Base-by-base conservation (phyloP, 176 grass and related monocot genomes). In the Saccharum officinarum region DNA sequence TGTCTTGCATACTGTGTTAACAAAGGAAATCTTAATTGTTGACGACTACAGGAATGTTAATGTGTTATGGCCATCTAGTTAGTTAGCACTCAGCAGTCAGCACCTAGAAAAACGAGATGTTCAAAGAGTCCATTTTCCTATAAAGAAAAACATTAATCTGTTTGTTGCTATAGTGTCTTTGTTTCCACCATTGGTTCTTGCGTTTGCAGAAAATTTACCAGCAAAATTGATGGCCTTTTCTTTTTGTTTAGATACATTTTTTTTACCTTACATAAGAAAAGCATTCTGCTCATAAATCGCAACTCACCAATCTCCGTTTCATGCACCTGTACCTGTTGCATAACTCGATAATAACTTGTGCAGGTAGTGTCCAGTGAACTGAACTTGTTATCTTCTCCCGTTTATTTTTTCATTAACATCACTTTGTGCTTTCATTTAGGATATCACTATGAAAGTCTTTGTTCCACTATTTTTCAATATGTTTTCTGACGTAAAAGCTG, bases 401-500 rank as follows among this genome's bases (percentile, higher is more conserved):
- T 30, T 90, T 79, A 31, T 37, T 90, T 73, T 30, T 67, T 55
- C 1, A 10, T 46, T 82, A 16, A 73, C 10, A 8, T 42, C 78
- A 60, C 65, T 82, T 77, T 88, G 25, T 88, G 28, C 77, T 85
- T 89, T 70, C 14, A 75, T 85, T 80, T 83, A 95, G 96, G 85
- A 89, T 55, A 74, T 94, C 73, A 98, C 52, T 67, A 84, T 88
- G 85, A 98, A 92, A 94, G 82, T 98, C 52, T 98, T 98, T 82
- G 91, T 98, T 87, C 96, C 91, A 52, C 85, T 98, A 64, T 87
- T 98, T 87, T 98, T 98, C 80, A 94, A 91, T 79, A 94, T 98
- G 93, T 70, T 98, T 50, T 89, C 90, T 57, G 91, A 94, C 46
- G 85, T 95, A 54, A 93, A 94, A 98, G 89, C 89, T 86, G 94